These are phyloP conservation scores for Lipomyces yamadae DNA, from an alignment of 805 yeast genomes.

Conservation along the genomic window DNA sequence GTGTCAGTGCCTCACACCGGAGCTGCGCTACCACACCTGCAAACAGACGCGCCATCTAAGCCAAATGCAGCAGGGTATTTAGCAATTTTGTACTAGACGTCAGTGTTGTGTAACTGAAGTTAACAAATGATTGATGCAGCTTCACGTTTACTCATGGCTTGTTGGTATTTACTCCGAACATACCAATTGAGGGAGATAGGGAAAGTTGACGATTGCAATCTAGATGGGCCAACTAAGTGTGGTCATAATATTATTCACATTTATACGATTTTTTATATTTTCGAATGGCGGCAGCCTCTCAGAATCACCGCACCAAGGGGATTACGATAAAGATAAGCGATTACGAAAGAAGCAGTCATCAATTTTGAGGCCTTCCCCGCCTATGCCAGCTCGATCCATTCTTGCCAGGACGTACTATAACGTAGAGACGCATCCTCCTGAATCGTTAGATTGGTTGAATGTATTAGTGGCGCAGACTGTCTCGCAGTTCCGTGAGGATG, in stretches of 20 bases:
- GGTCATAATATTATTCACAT: conserved; percentile 46
- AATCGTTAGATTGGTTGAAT: conserved; percentile 95
- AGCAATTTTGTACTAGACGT: not conserved
- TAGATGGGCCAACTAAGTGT: conserved; percentile 51
- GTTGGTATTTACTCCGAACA: conserved; percentile 17
- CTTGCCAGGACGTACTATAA: conserved; percentile 91
- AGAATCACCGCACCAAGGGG: conserved; percentile 7
- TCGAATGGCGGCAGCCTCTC: conserved; percentile 47
- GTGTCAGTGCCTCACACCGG: conserved; percentile 9
- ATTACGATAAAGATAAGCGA: not conserved
- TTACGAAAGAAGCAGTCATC: conserved; percentile 36
- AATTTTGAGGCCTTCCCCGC: conserved; percentile 36
- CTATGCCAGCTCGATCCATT: conserved; percentile 50
- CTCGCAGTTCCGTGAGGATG: conserved; percentile 86
- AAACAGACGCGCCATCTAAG: not conserved
- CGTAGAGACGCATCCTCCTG: conserved; percentile 83
- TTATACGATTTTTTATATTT: conserved; percentile 51
- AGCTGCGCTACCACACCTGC: not conserved
- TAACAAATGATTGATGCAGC: conserved; percentile 8
- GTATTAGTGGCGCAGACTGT: conserved; percentile 91
- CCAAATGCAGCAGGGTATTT: not conserved
- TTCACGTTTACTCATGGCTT: conserved; percentile 41
- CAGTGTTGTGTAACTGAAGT: not conserved
- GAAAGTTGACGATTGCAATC: not conserved
- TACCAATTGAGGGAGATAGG: too few species aligned